Evolutionary conservation across 2,329 filamentous ascomycete genomes (phyloP), one percentile per base, ranked within the genome.

Genomic region (Venturia carpophila): DNA sequence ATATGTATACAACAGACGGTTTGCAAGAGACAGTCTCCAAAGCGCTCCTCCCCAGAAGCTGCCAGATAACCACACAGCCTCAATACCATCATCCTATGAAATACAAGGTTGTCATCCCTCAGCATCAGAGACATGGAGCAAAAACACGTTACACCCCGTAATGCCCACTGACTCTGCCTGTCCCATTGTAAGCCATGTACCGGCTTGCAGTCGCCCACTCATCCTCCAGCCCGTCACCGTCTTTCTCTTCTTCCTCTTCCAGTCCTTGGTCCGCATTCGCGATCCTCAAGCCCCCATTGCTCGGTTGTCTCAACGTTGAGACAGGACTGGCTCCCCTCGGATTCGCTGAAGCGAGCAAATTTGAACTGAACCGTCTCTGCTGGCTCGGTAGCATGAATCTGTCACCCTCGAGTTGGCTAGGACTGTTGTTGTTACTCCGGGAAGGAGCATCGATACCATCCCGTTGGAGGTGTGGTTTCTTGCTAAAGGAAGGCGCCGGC

Each of bases 391-490:
- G 49, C 41, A 58, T 56, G 19, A 41, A 52, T 52, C 63, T 30
- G 15, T 47, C 47, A 34, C 61, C 61, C 43, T 63, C 42, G 24
- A 49, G 37, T 17, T 47, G 63, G 19, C 27, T 41, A 60, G 43
- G 34, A 15, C 37, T 52, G 19, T 43, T 52, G 30, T 64, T 30
- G 37, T 41, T 42, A 24, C 34, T 55, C 13, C 42, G 15, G 15
- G 39, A 39, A 7, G 60, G 60, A 27, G 60, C 60, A 27, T 42
- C 21, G 11, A 15, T 42, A 15, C 30, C 60, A 15, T 62, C 39
- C 60, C 34, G 30, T 37, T 63, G 49, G 24, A 64, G 30, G 10
- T 64, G 58, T 24, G 63, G 63, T 52, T 64, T 64, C n/a, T 64
- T 58, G 63, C 37, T 58, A 27, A 56, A 27, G 13, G 47, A 15